These are phyloP conservation scores for Phytophthora ohioensis DNA, from an alignment of 352 stramenopile genomes.

Conservation along the genomic window DNA sequence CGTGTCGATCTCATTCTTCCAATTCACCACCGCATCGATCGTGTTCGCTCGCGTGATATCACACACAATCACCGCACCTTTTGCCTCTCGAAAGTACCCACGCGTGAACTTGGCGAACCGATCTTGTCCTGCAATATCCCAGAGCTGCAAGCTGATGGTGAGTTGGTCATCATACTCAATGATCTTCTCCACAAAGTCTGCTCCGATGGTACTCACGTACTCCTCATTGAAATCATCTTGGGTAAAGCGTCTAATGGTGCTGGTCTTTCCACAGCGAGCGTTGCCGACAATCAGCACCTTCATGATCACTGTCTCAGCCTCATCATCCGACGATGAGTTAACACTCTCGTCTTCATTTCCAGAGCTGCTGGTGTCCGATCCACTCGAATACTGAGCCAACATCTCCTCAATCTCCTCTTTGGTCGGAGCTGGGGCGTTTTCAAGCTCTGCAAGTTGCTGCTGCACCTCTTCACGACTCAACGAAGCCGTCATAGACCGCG, in stretches of 20 bases:
- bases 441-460: conserved; percentile 53
- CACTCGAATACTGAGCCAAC: conserved; percentile 60
- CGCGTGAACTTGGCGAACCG: conserved; percentile 90
- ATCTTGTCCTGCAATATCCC: conserved; percentile 91
- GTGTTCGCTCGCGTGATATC: conserved; percentile 89
- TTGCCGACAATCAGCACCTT: conserved; percentile 91
- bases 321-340: conserved; percentile 25
- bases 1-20: conserved; percentile 84
- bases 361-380: conserved; percentile 17
- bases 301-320: conserved; percentile 68
- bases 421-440: conserved; percentile 51
- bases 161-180: conserved; percentile 68
- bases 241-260: conserved; percentile 83
- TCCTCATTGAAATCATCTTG: conserved; percentile 76
- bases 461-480: conserved; percentile 63
- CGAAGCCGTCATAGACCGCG: conserved; percentile 9
- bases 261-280: conserved; percentile 90
- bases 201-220: conserved; percentile 89
- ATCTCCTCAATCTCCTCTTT: conserved; percentile 72
- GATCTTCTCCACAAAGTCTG: conserved; percentile 87
- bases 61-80: conserved; percentile 87
- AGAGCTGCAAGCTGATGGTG: conserved; percentile 82
- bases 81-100: conserved; percentile 86
- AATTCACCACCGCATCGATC: conserved; percentile 83
- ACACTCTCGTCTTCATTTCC: conserved; percentile 15